Conservation (phyloP, 2,329 filamentous ascomycete genomes). For the Arthrinium phaeospermum region DNA sequence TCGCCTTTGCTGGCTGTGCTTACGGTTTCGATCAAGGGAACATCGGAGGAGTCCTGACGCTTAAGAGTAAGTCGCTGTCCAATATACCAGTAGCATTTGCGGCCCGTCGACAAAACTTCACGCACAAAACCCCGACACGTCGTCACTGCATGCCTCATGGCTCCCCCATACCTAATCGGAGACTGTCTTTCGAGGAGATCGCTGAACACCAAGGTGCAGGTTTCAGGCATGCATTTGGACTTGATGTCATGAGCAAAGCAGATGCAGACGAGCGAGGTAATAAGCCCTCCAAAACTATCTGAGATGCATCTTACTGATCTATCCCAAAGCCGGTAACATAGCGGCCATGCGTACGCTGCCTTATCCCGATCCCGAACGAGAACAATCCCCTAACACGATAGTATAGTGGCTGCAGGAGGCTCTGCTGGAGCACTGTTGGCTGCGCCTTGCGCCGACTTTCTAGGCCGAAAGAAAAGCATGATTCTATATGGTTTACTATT, state of each 20-base stretch:
- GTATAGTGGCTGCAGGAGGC: conserved; percentile 42
- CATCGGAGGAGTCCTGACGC: conserved; percentile 45
- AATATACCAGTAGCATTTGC: neutral
- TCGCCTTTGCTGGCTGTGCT: conserved; percentile 44
- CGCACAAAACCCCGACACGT: neutral
- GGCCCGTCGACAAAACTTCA: neutral
- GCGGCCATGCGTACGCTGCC: conserved; percentile 39
- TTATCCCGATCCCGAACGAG: neutral
- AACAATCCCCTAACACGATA: neutral
- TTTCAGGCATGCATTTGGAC: conserved; percentile 43
- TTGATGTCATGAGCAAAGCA: conserved; percentile 36
- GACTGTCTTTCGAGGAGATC: neutral
- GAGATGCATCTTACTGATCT: neutral
- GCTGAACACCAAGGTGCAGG: neutral
- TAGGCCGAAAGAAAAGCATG: conserved; percentile 44
- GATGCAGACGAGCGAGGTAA: conserved; percentile 35
- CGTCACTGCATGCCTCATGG: neutral
- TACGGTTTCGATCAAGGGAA: conserved; percentile 48
- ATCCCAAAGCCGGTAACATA: conserved; percentile 36
- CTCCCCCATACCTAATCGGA: too few relatives aligned
- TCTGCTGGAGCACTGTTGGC: conserved; percentile 43
- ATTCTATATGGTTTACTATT: conserved; percentile 40
- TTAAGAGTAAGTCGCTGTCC: conserved; percentile 31
- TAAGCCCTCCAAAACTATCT: neutral
- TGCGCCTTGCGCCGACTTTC: conserved; percentile 43